Base-by-base conservation (phyloP, 495 filamentous ascomycete genomes). In the Emericellopsis terricola region DNA sequence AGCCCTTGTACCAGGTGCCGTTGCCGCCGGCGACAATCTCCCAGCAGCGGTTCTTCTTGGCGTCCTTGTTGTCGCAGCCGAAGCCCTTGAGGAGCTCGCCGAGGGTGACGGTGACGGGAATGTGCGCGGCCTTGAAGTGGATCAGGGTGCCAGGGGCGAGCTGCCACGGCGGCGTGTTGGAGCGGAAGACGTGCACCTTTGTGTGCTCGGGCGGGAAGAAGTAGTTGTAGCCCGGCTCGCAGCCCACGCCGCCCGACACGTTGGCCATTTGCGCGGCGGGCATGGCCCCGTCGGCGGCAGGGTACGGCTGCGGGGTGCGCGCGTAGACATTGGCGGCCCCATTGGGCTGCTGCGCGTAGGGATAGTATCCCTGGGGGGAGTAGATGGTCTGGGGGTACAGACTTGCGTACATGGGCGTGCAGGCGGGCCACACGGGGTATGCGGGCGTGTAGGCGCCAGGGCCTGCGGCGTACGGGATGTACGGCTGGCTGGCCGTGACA, bases 191-290 rank as follows among this genome's bases (percentile, higher is more conserved):
- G 31, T 64, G 52, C n/a, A 67, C 51, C 31, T 59, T 60, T 14
- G 53, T 57, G 46, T 66, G 57, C 28, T 65, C 52, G 4, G 40
- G 33, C 1, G 56, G 56, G 43, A 67, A 68, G 33, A 64, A 52
- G 44, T 65, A 69, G 46, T 67, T 59, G 46, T 59, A 67, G 3
- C 61, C 62, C 0, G 60, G 61, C 39, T 65, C 62, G 21, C 55
- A 52, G 24, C 62, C 63, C 5, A 51, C 46, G 21, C 74, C 76
- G 11, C 71, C 71, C 8, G 65, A 64, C 11, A 62, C 56, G 35
- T 73, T 61, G 15, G 54, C 52, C 24, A 77, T 44, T 46, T 78
- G 70, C 32, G 73, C 52, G 7, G 57, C 61, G 8, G 65, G 57
- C 29, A 75, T 42, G 46, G 64, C 66, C 10, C 47, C 45, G 15